These are phyloP conservation scores for Leccinum pachyderme DNA, from an alignment of 1,284 basidiomycete genomes.

Conservation along the genomic window DNA sequence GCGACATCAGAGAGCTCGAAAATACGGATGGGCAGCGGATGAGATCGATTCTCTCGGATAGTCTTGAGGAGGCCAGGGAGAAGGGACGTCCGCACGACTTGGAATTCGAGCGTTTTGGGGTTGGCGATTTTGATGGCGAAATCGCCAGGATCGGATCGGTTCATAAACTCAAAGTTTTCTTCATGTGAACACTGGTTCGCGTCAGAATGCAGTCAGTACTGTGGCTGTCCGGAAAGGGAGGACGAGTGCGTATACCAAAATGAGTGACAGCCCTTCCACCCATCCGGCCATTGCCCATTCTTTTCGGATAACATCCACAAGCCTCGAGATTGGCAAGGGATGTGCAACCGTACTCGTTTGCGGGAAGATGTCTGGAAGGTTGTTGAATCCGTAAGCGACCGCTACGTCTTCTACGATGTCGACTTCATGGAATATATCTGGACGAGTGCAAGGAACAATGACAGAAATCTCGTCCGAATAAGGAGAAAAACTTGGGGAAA, in stretches of 20 bases:
- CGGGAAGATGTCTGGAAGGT: slow-evolving; percentile 90
- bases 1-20: slow-evolving; percentile 96
- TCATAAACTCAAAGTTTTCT: slow-evolving; percentile 95
- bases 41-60: slow-evolving; percentile 93
- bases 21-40: slow-evolving; percentile 87
- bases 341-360: slow-evolving; percentile 95
- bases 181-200: slow-evolving; percentile 86
- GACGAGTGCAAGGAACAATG: slow-evolving; percentile 85
- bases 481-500: slow-evolving; percentile 46
- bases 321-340: slow-evolving; percentile 86
- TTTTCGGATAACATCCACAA: slow-evolving; percentile 84
- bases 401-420: slow-evolving; percentile 99
- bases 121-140: slow-evolving; percentile 91
- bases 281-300: slow-evolving; percentile 96
- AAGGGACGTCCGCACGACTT: slow-evolving; percentile 94
- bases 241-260: slow-evolving; percentile 59
- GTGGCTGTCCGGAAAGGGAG: not conserved
- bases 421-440: slow-evolving; percentile 97
- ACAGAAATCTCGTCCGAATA: slow-evolving; percentile 67
- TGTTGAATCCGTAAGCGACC: slow-evolving; percentile 98
- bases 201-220: slow-evolving; percentile 1
- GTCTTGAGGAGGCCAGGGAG: slow-evolving; percentile 97
- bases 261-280: slow-evolving; percentile 93
- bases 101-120: slow-evolving; percentile 97
- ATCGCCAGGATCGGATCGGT: slow-evolving; percentile 79